Conservation (phyloP, 345 rosid species). For the Erucastrum elatum region DNA sequence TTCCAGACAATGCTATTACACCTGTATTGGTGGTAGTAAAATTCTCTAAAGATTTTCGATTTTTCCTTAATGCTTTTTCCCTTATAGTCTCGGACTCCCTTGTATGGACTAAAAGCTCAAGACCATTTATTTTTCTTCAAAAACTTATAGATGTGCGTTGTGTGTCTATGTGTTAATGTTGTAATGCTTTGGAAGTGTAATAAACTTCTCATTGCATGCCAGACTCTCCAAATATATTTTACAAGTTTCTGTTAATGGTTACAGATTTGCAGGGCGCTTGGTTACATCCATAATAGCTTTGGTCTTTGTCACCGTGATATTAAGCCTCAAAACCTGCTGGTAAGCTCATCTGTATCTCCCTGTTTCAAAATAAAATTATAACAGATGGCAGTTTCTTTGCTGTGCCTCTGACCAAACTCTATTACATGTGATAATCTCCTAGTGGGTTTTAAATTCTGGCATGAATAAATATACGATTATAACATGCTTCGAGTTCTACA, state of each 20-base stretch:
- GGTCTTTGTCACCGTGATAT: constrained; percentile 96
- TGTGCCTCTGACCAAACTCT: background rate
- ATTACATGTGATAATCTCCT: constrained; percentile 1
- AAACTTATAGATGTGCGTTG: constrained; percentile 6
- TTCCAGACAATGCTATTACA: no score
- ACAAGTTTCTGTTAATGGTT: constrained; percentile 31
- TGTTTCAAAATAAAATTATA: constrained; percentile 1
- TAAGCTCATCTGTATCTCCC: constrained; percentile 41
- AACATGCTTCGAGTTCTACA: constrained; percentile 5
- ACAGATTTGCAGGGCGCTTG: constrained; percentile 98
- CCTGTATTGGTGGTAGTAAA: no score
- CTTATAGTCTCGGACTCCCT: no score
- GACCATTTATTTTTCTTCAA: background rate
- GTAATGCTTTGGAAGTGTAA: constrained; percentile 9
- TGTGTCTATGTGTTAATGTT: constrained; percentile 3
- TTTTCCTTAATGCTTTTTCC: no score
- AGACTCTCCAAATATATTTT: background rate
- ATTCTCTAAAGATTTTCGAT: no score
- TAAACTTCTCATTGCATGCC: background rate
- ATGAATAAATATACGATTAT: constrained; percentile 19
- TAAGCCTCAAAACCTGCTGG: constrained; percentile 95
- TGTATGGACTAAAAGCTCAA: background rate
- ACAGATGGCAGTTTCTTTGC: constrained; percentile 12
- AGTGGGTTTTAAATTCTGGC: background rate
- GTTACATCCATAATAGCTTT: constrained; percentile 77